Evolutionary conservation across 306 rosid genomes (phyloP), one percentile per base, ranked within the genome.

Genomic region (Alnus rubra): DNA sequence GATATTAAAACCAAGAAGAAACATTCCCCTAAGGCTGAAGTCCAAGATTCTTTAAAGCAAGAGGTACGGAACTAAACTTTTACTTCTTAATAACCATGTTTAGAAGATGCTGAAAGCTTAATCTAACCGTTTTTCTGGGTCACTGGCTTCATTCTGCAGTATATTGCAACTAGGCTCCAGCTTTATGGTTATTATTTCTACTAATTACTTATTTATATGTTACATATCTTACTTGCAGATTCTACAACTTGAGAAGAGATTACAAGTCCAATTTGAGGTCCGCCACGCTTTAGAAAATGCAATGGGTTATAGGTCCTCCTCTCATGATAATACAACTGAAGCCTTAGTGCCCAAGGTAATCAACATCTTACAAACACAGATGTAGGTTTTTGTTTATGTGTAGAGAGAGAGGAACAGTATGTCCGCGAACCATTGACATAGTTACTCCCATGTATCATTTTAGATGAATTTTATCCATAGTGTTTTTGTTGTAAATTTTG

Each of bases 191-290:
- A 4, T 39, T 44, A n/a, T 68, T 68, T 68, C 33, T 39, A 18
- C 31, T 77, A 11, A 45, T 81, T 75, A 7, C n/a, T 52, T 30
- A 51, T 63, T 48, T 33, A 39, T 42, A 16, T 76, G 4, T 19
- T 73, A 53, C 65, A 42, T 74, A 39, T 65, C 73, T 56, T 81
- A 71, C 71, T 44, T 80, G 75, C 87, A 96, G 99, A 96, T 93
- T 91, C 86, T 88, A 14, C 96, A 88, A 74, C 92, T 93, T 63
- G 99, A 96, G 81, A 88, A 83, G 81, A 90, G 98, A 85, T 79
- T 96, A 80, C 94, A 93, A 82, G 89, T 81, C 71, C 99, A 96
- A 68, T 91, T 91, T 81, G 80, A 88, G 86, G 92, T 91, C 60
- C 96, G 98, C 74, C 74, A 78, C 71, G 84, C 94, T 6, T 82